These are phyloP conservation scores for Filobasidium floriforme DNA, from an alignment of 768 basidiomycete species.

Conservation along the genomic window DNA sequence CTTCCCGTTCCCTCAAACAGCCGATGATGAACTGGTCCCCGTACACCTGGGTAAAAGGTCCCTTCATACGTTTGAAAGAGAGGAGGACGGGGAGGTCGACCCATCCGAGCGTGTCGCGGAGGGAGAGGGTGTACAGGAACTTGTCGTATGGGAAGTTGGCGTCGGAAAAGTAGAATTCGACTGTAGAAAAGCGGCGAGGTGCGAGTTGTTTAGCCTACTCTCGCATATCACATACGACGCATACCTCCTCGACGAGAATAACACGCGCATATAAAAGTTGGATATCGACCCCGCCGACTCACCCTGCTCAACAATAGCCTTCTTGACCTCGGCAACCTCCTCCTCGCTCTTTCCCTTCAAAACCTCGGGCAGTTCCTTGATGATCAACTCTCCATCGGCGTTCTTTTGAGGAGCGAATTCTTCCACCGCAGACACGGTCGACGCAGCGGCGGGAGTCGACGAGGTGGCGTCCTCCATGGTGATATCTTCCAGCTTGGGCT, in stretches of 20 bases:
- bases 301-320: constrained; percentile 39
- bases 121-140: constrained; percentile 91
- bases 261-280: too few species aligned
- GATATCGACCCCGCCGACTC: too few species aligned
- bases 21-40: constrained; percentile 62
- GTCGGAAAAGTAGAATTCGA: constrained; percentile 95
- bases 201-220: too few species aligned
- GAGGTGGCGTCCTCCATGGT: constrained; percentile 10
- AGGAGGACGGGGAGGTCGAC: constrained; percentile 74
- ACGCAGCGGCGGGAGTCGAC: not conserved
- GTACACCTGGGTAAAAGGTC: constrained; percentile 49
- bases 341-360: constrained; percentile 35
- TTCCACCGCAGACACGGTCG: not conserved
- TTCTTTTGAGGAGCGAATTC: constrained; percentile 9
- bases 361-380: constrained; percentile 11
- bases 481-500: constrained; percentile 5
- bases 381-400: not conserved
- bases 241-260: too few species aligned
- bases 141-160: constrained; percentile 74
- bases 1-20: not conserved
- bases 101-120: constrained; percentile 71
- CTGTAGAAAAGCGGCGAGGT: too few species aligned
- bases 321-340: constrained; percentile 33
- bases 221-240: too few species aligned
- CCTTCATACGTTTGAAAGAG: constrained; percentile 93